Percentiles rank a stretch among this genome's conserved stretches.
Evolutionary conservation across 768 basidiomycete species (phyloP).

Genomic region (Termitomyces sp.): DNA sequence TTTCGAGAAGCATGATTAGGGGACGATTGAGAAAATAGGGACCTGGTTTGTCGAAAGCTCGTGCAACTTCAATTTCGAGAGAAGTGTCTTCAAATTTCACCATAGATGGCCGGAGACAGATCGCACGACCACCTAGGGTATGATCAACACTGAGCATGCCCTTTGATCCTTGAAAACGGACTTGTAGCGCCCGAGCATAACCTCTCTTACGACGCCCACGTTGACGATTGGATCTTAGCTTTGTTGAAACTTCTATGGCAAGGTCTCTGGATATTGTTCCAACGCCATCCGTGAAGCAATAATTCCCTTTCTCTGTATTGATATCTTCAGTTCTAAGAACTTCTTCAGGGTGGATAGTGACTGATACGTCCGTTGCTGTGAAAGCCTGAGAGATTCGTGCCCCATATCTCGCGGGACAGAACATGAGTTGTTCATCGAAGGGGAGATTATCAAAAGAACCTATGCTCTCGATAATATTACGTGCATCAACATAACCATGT

Average conservation of each 20-base stretch:
- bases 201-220: constrained; percentile 25
- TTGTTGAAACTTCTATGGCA: constrained; percentile 43
- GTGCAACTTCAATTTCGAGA: constrained; percentile 55
- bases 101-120: constrained; percentile 58
- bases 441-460: constrained; percentile 47
- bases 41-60: constrained; percentile 56
- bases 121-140: constrained; percentile 38
- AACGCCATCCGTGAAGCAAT: constrained; percentile 66
- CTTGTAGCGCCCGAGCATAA: constrained; percentile 49
- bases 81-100: constrained; percentile 58
- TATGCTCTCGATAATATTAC: constrained; percentile 46
- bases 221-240: constrained; percentile 32
- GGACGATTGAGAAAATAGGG: constrained; percentile 57
- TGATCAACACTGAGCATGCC: constrained; percentile 61
- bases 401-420: constrained; percentile 64
- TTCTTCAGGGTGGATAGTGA: constrained; percentile 43
- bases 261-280: constrained; percentile 57
- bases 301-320: constrained; percentile 24
- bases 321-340: constrained; percentile 37
- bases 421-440: constrained; percentile 43
- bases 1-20: constrained; percentile 60
- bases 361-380: constrained; percentile 62
- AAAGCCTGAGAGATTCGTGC: constrained; percentile 73
- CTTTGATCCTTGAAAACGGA: constrained; percentile 61
- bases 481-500: constrained; percentile 30